phyloP scores from a whole-genome alignment of 2,329 filamentous ascomycete species.

The Nothomitra cinnamomea region DNA sequence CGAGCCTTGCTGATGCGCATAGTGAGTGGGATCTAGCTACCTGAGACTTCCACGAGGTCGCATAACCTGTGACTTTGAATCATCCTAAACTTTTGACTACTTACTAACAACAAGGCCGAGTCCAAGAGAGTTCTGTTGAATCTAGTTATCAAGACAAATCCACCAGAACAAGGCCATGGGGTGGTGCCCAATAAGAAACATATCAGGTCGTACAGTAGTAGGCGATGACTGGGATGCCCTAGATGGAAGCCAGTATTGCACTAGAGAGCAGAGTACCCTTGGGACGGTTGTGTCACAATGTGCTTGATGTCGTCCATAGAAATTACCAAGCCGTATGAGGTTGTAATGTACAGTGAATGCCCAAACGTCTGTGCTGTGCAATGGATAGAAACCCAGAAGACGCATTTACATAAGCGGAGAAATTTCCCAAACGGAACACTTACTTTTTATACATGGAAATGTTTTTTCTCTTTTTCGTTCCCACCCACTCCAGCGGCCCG shows the following conservation, averaged over 20 bases:
- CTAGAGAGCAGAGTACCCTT: neutral
- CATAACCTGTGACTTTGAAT: no score
- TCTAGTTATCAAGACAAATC: no score
- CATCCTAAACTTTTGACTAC: no score
- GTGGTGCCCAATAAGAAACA: no score
- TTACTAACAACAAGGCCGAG: no score
- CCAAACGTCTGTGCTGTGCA: neutral
- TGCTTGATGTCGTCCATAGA: neutral
- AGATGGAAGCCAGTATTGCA: neutral
- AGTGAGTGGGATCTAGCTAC: no score
- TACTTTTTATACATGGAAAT: neutral
- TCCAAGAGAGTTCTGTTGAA: no score
- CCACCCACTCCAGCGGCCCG: slow-evolving; percentile 8
- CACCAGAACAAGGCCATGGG: no score
- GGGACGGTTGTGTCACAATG: neutral
- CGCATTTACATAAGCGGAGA: slow-evolving; percentile 18
- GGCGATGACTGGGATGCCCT: no score
- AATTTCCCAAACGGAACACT: slow-evolving; percentile 15
- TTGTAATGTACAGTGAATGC: slow-evolving; percentile 1
- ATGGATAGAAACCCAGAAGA: neutral
- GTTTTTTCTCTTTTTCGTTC: slow-evolving; percentile 9
- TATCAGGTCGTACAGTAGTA: no score
- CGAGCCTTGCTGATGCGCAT: no score
- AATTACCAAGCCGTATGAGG: neutral
- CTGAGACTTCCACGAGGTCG: no score